Percentiles rank a stretch among this genome's conserved stretches.
These are phyloP conservation scores for Barnettozyma botsteinii DNA, from an alignment of 805 yeast genomes.

Conservation along the genomic window DNA sequence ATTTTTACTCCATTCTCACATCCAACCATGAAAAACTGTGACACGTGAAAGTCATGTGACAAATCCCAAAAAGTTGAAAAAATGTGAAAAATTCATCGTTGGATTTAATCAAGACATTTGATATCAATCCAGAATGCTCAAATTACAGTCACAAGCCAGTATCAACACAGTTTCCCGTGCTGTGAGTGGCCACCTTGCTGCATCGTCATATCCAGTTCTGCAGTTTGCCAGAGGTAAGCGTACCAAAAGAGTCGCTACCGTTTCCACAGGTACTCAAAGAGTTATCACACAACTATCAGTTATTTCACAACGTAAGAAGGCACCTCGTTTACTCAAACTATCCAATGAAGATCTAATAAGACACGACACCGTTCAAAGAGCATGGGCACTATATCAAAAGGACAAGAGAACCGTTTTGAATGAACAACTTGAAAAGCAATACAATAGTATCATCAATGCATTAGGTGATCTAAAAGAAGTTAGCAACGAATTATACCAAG, in stretches of 20 bases:
- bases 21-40: too few species aligned
- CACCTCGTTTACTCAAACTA: conserved; percentile 73
- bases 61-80: too few species aligned
- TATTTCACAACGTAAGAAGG: conserved; percentile 79
- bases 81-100: too few species aligned
- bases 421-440: conserved; percentile 51
- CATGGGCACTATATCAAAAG: conserved; percentile 67
- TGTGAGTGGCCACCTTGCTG: neutral
- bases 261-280: conserved; percentile 43
- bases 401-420: conserved; percentile 40
- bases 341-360: conserved; percentile 78
- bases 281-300: conserved; percentile 61
- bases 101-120: too few species aligned
- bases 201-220: conserved; percentile 5
- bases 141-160: neutral
- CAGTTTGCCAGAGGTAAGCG: conserved; percentile 44
- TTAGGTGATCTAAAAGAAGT: conserved; percentile 57
- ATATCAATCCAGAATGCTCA: conserved; percentile 1
- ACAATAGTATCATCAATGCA: conserved; percentile 59
- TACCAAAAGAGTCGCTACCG: conserved; percentile 32
- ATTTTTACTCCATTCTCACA: too few species aligned
- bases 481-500: conserved; percentile 50
- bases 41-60: neutral
- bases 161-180: conserved; percentile 1
- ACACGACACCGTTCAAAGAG: conserved; percentile 74